Percentiles rank a stretch among this genome's conserved stretches.
These are phyloP conservation scores for Madurella mycetomatis DNA, from an alignment of 2,329 filamentous ascomycete genomes.

Conservation along the genomic window DNA sequence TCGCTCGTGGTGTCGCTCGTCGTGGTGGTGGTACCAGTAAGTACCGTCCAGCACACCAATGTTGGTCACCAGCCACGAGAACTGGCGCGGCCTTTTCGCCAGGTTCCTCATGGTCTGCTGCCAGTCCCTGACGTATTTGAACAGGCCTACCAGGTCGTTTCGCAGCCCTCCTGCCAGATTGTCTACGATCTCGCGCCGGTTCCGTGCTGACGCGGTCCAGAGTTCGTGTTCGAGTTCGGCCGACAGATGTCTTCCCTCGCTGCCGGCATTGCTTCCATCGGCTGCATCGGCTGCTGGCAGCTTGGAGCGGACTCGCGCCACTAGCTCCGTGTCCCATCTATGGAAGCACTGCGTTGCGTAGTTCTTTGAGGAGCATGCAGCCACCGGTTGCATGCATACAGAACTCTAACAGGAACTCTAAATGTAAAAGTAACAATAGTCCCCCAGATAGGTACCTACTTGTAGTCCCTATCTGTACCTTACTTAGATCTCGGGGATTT, in stretches of 20 bases:
- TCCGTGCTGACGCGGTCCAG: conserved; percentile 29
- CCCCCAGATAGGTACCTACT: too few relatives aligned
- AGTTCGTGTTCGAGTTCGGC: conserved; percentile 30
- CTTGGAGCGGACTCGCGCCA: conserved; percentile 27
- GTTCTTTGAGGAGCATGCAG: too few relatives aligned
- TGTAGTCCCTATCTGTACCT: too few relatives aligned
- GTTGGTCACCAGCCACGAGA: conserved; percentile 35
- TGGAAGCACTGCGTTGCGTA: conserved; percentile 16
- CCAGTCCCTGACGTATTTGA: conserved; percentile 35
- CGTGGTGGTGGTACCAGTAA: too few relatives aligned
- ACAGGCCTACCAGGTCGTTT: conserved; percentile 33
- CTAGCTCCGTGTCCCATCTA: conserved; percentile 21
- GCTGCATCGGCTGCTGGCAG: conserved; percentile 7
- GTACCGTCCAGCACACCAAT: conserved; percentile 32
- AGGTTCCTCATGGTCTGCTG: conserved; percentile 27
- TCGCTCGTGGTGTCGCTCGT: too few relatives aligned
- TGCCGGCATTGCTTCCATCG: not conserved
- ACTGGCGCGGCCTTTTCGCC: conserved; percentile 29
- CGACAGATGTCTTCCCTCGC: conserved; percentile 21
- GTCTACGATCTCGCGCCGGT: conserved; percentile 27
- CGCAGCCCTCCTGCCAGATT: conserved; percentile 27
- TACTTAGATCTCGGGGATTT: too few relatives aligned
- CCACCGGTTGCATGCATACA: too few relatives aligned
- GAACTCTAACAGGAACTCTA: too few relatives aligned
- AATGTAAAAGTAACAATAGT: too few relatives aligned